Evolutionary conservation across 768 basidiomycete species (phyloP).

Genomic region (Amanita exitialis): DNA sequence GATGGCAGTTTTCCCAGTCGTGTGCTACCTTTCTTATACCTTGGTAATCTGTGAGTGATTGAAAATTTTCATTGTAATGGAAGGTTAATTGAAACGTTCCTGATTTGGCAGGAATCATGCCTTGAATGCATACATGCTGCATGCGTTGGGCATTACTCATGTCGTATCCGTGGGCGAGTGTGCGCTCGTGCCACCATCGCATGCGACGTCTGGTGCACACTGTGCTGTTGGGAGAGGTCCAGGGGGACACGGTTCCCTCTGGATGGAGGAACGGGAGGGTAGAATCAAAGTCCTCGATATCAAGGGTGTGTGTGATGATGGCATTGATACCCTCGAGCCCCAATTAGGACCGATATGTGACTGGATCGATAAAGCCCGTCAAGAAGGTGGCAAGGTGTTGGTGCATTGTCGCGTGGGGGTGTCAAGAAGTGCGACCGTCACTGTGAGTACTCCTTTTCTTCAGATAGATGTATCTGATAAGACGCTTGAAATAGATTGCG

Average conservation of each 20-base stretch:
- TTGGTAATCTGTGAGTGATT: conserved; percentile 81
- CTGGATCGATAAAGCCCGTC: conserved; percentile 85
- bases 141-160: conserved; percentile 92
- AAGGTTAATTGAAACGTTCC: neutral
- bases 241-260: conserved; percentile 62
- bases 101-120: conserved; percentile 69
- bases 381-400: conserved; percentile 79
- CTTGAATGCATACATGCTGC: conserved; percentile 90
- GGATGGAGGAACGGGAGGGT: conserved; percentile 82
- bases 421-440: conserved; percentile 86
- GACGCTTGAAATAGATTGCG: conserved; percentile 52
- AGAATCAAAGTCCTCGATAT: conserved; percentile 88
- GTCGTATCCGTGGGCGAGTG: conserved; percentile 97
- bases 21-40: conserved; percentile 85
- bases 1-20: conserved; percentile 95
- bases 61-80: conserved; percentile 8
- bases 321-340: conserved; percentile 88
- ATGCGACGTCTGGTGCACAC: conserved; percentile 22
- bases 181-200: conserved; percentile 60
- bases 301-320: conserved; percentile 91
- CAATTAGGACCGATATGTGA: conserved; percentile 82
- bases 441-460: conserved; percentile 35
- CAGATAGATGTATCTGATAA: neutral
- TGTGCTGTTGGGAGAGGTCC: conserved; percentile 34
- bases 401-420: conserved; percentile 99